Evolutionary conservation across 108 stramenopile genomes (phyloP).

Genomic region (Stephanodiscus triporus): DNA sequence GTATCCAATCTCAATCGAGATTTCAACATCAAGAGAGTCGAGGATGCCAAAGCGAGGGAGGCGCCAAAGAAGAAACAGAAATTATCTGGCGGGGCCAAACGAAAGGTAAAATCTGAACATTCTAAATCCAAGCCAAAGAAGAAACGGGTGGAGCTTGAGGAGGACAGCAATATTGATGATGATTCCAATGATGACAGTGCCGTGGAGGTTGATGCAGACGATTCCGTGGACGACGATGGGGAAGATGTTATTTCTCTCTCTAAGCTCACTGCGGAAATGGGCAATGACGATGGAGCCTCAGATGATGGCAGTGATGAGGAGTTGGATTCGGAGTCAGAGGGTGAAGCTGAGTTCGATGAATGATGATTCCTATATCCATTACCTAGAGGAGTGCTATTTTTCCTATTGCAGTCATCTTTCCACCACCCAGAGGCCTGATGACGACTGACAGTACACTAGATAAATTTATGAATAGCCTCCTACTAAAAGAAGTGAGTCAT

Average conservation of each 20-base stretch:
- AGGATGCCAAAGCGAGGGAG: slow-evolving; percentile 39
- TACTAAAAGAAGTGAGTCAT: no score
- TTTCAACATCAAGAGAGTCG: slow-evolving; percentile 34
- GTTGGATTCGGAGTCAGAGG: slow-evolving; percentile 18
- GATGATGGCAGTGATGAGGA: slow-evolving; percentile 7
- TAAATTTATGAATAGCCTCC: no score
- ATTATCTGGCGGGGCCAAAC: slow-evolving; percentile 24
- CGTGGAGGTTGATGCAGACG: slow-evolving; percentile 23
- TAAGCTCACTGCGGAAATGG: slow-evolving; percentile 1
- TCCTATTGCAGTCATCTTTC: no score
- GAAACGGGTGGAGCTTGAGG: slow-evolving; percentile 18
- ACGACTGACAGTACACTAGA: no score
- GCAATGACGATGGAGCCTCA: slow-evolving; percentile 6
- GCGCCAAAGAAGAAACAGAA: slow-evolving; percentile 40
- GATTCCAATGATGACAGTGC: slow-evolving; percentile 27
- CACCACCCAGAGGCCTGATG: no score
- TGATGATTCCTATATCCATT: not conserved
- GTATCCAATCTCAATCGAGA: slow-evolving; percentile 28
- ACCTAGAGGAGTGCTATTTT: no score
- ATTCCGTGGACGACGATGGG: slow-evolving; percentile 33
- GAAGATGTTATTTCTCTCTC: slow-evolving; percentile 25
- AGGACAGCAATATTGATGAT: slow-evolving; percentile 22
- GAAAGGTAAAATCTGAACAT: slow-evolving; percentile 26
- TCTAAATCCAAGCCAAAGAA: slow-evolving; percentile 16
- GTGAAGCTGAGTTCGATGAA: slow-evolving; percentile 24